Conservation (phyloP, 2,329 filamentous ascomycete species). For the Xylariales sp. region DNA sequence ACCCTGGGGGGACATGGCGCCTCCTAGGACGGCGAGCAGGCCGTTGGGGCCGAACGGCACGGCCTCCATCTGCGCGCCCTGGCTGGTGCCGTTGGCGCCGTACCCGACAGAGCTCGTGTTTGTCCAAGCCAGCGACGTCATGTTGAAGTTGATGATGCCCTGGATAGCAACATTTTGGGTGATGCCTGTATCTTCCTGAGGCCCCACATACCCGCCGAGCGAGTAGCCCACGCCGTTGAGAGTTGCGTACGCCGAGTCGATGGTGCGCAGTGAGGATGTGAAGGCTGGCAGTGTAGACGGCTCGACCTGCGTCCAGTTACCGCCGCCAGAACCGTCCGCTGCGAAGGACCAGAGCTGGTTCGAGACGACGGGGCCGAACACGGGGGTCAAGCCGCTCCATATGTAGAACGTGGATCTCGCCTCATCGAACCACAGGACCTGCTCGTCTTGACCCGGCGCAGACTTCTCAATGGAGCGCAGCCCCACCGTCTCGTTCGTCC, state of each 20-base stretch:
- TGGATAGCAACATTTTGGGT: conserved; percentile 16
- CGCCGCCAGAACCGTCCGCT: conserved; percentile 25
- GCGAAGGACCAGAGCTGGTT: conserved; percentile 27
- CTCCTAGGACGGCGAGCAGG: conserved; percentile 27
- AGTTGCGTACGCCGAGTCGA: conserved; percentile 21
- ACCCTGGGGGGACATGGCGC: conserved; percentile 18
- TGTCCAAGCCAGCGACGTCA: conserved; percentile 22
- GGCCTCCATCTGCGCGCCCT: conserved; percentile 24
- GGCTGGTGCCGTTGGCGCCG: conserved; percentile 19
- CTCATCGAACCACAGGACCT: conserved; percentile 27
- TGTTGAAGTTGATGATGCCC: conserved; percentile 27
- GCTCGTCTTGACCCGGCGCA: conserved; percentile 22
- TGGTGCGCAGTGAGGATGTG: conserved; percentile 28
- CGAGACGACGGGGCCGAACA: conserved; percentile 14
- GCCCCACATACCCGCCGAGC: conserved; percentile 23
- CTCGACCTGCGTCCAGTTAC: conserved; percentile 23
- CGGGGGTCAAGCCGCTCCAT: conserved; percentile 26
- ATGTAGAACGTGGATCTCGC: conserved; percentile 24
- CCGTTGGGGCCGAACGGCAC: conserved; percentile 28
- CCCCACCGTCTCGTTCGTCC: conserved; percentile 27
- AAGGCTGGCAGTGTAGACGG: conserved; percentile 25
- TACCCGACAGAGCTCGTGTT: conserved; percentile 23
- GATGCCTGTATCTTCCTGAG: conserved; percentile 18
- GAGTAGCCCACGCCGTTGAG: conserved; percentile 22
- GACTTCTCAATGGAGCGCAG: conserved; percentile 23